Evolutionary conservation across 2,329 filamentous ascomycete genomes (phyloP).

Genomic region (Pyricularia grisea): DNA sequence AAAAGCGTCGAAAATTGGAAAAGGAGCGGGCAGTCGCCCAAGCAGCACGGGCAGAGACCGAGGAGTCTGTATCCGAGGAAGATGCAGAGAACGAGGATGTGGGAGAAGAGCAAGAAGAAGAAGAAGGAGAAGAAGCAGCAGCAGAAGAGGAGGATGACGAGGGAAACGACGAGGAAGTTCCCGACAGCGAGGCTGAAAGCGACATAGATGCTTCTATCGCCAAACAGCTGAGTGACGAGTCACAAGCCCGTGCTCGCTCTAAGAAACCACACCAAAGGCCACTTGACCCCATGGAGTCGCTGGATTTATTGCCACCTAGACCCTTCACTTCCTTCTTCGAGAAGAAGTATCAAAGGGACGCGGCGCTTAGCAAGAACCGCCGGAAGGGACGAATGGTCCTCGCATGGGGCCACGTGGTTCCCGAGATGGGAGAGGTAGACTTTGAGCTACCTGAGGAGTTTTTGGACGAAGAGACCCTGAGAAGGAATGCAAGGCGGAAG

Average conservation of each 20-base stretch:
- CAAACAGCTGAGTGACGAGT: conserved; percentile 67
- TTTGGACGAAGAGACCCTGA: conserved; percentile 43
- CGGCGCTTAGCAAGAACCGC: conserved; percentile 64
- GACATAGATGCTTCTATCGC: conserved; percentile 64
- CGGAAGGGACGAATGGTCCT: conserved; percentile 59
- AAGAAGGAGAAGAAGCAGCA: conserved; percentile 17
- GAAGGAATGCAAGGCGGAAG: conserved; percentile 52
- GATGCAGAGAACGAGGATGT: conserved; percentile 14
- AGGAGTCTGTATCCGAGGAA: conserved; percentile 6
- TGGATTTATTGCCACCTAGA: conserved; percentile 31
- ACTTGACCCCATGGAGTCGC: conserved; percentile 9
- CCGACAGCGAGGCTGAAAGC: conserved; percentile 37
- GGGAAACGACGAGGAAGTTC: background rate
- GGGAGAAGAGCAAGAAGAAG: conserved; percentile 17
- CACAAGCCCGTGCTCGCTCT: conserved; percentile 39
- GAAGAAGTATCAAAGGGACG: conserved; percentile 70
- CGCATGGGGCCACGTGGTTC: conserved; percentile 76
- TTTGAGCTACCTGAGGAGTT: conserved; percentile 67
- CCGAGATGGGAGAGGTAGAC: conserved; percentile 59
- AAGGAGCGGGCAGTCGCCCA: conserved; percentile 55
- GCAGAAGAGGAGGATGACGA: conserved; percentile 5
- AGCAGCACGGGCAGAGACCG: conserved; percentile 14
- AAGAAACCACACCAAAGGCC: conserved; percentile 13
- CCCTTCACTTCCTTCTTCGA: conserved; percentile 83
- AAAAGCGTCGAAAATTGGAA: conserved; percentile 71